Evolutionary conservation across 768 basidiomycete species (phyloP).

Genomic region (Tephrocybe sp.): DNA sequence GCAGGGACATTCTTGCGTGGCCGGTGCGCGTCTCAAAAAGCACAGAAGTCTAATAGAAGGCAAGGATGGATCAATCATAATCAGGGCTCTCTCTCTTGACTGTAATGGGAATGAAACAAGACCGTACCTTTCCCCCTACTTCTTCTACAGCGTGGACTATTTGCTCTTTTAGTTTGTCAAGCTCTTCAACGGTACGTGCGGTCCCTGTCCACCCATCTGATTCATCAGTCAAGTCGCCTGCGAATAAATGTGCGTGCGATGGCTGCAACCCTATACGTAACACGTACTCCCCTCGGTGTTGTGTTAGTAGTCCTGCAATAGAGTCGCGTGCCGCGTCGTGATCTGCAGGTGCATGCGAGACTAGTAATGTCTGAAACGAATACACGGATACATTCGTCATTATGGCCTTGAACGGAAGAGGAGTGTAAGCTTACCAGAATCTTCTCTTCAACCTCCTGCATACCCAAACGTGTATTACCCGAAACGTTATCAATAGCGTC

Average conservation of each 20-base stretch:
- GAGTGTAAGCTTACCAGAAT: conserved; percentile 40
- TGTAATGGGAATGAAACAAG: background rate
- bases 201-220: conserved; percentile 55
- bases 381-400: conserved; percentile 7
- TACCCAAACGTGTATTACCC: conserved; percentile 20
- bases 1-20: conserved; percentile 55
- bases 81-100: background rate
- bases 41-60: conserved; percentile 47
- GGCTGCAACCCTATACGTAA: conserved; percentile 72
- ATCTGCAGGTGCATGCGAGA: conserved; percentile 39
- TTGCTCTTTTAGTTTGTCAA: conserved; percentile 42
- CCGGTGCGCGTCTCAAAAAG: conserved; percentile 45
- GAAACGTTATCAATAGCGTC: conserved; percentile 2
- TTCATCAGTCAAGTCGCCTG: conserved; percentile 47
- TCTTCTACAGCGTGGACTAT: conserved; percentile 61
- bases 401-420: background rate
- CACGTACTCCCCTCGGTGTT: conserved; percentile 69
- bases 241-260: conserved; percentile 51
- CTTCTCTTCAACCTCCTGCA: conserved; percentile 51
- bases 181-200: conserved; percentile 46
- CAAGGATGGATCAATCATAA: background rate
- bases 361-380: conserved; percentile 38
- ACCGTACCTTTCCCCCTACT: conserved; percentile 71
- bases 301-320: conserved; percentile 65
- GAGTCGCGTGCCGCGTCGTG: conserved; percentile 59